Base-by-base conservation (phyloP, 768 basidiomycete genomes). In the Termitomyces sp. region DNA sequence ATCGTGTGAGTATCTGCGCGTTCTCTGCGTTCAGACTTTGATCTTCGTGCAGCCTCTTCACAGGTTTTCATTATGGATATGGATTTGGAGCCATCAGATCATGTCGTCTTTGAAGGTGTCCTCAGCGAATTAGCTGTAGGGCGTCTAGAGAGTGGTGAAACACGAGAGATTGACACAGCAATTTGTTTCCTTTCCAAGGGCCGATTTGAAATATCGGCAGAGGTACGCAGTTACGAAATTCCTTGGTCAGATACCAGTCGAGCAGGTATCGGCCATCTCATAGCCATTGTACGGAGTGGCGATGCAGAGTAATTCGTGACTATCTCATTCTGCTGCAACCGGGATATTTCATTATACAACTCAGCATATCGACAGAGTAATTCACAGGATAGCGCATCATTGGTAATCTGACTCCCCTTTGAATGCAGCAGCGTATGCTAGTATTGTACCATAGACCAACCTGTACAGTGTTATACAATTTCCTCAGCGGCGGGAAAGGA, bases 391-490 rank as follows among this genome's bases (percentile, higher is more conserved):
- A 56, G 36, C 51, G 51, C 47, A 57, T 79, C 65, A 90, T 63
- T 90, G 90, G 62, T 83, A 92, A 57, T 94, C 92, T n/a, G 88
- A 87, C 33, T 85, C 80, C 48, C 90, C 90, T 69, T 73, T 87
- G 72, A 94, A 93, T 24, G 86, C 87, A 29, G 90, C 87, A 12
- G 90, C 82, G 66, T 97, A 97, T 6, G 90, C 87, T 62, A 94
- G 59, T 65, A 97, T 96, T 18, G 94, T 97, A 4, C 88, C 89
- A 70, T 96, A 96, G 2, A 97, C 92, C 65, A 92, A 75, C 46
- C 88, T 90, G 54, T 57, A 31, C 47, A 60, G 36, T 13, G 31
- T 49, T 16, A 46, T 47, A 36, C 55, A 52, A 47, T 22, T 31
- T 39, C 28, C 29, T 10, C 4, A 47, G 37, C 36, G 45, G 34